A percentile compares a stretch with the other conserved stretches of the same genome.
Conservation (phyloP, 805 yeast species). For the Wickerhamiella cacticola region DNA sequence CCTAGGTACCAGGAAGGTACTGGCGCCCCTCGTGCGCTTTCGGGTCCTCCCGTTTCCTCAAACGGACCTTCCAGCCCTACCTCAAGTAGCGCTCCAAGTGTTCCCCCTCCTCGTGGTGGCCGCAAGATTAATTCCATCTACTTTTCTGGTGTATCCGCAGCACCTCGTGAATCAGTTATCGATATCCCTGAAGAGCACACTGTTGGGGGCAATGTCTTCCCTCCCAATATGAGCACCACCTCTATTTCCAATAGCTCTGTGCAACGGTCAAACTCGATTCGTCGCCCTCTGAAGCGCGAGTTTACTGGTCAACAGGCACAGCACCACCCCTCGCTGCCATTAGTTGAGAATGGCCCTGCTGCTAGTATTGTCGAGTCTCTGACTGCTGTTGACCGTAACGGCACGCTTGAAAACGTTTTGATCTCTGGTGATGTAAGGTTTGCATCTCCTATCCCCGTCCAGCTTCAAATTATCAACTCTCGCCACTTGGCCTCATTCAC, state of each 20-base stretch:
- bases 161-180: constrained; percentile 8
- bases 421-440: constrained; percentile 53
- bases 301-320: constrained; percentile 14
- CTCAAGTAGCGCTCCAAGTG: constrained; percentile 6
- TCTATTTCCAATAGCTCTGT: constrained; percentile 15
- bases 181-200: background rate
- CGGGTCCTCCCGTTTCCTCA: background rate
- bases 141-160: background rate
- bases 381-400: constrained; percentile 62
- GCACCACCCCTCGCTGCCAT: constrained; percentile 26
- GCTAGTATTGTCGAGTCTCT: constrained; percentile 79
- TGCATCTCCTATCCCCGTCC: constrained; percentile 19
- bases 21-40: background rate
- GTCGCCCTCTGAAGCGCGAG: constrained; percentile 16
- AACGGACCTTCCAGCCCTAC: background rate
- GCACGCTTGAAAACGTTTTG: constrained; percentile 45
- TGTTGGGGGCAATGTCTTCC: background rate
- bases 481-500: constrained; percentile 37
- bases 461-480: constrained; percentile 21
- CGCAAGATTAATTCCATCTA: constrained; percentile 6
- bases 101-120: constrained; percentile 9
- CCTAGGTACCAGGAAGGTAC: background rate
- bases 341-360: constrained; percentile 34
- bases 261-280: constrained; percentile 16
- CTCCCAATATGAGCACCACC: constrained; percentile 15